phyloP scores from a whole-genome alignment of 768 basidiomycete genomes.

The Ramaria rubella region DNA sequence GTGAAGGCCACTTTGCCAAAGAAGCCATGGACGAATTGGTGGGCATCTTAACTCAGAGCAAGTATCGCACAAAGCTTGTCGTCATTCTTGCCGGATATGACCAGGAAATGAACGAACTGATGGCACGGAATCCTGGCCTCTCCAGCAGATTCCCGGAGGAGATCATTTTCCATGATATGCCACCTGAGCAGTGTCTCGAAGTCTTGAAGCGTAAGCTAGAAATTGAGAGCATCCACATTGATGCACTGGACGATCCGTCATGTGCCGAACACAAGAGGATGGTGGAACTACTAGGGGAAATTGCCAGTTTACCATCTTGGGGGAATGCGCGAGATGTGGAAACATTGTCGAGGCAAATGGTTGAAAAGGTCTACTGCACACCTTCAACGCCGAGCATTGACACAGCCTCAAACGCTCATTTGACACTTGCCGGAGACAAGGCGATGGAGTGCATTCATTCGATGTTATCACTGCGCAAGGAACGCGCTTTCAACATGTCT shows the following conservation, averaged over 20 bases:
- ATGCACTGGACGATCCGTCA: constrained; percentile 29
- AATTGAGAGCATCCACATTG: constrained; percentile 36
- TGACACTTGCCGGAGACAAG: constrained; percentile 23
- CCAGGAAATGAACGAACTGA: constrained; percentile 54
- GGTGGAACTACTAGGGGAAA: constrained; percentile 31
- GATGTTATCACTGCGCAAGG: constrained; percentile 14
- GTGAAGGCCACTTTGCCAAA: constrained; percentile 55
- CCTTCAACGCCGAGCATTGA: constrained; percentile 13
- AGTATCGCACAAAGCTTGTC: constrained; percentile 51
- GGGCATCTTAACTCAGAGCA: constrained; percentile 50
- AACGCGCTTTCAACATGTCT: background rate
- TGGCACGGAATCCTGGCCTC: constrained; percentile 54
- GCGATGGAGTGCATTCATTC: constrained; percentile 23
- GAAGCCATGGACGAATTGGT: constrained; percentile 72
- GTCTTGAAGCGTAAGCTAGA: constrained; percentile 42
- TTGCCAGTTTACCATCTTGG: constrained; percentile 49
- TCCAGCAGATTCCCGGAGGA: constrained; percentile 64
- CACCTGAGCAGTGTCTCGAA: constrained; percentile 40
- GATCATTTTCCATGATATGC: constrained; percentile 48
- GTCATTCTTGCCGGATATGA: constrained; percentile 70
- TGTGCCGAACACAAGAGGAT: constrained; percentile 31
- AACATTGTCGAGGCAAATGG: constrained; percentile 45
- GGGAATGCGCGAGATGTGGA: constrained; percentile 65
- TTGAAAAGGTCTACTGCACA: constrained; percentile 34
- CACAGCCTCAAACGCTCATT: constrained; percentile 7